A percentile compares a stretch with the other conserved stretches of the same genome.
These are phyloP conservation scores for Blastocystis sp. DNA, from an alignment of 352 stramenopile species.

Conservation along the genomic window DNA sequence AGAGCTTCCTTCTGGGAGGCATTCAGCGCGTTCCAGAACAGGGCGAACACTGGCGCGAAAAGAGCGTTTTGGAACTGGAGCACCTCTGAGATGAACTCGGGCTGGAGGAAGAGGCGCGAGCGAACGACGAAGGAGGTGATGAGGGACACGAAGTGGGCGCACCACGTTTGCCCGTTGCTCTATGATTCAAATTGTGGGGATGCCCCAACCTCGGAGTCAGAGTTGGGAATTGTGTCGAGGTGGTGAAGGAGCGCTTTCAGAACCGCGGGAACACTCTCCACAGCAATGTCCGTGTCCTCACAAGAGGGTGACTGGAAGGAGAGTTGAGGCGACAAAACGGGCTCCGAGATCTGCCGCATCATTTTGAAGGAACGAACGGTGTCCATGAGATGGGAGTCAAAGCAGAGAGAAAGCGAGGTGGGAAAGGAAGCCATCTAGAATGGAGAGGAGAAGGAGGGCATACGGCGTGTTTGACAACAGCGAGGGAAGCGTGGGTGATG, in stretches of 20 bases:
- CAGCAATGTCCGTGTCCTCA: no score
- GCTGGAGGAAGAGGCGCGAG: neutral
- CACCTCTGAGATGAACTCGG: neutral
- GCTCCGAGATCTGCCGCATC: neutral
- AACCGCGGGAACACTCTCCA: no score
- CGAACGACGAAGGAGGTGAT: neutral
- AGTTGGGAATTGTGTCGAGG: no score
- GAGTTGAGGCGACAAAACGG: neutral
- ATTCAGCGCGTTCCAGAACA: slow-evolving; percentile 27
- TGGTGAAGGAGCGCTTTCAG: no score
- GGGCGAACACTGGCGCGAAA: slow-evolving; percentile 2
- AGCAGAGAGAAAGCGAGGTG: neutral
- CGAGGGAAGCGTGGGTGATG: neutral
- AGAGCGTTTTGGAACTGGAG: slow-evolving; percentile 18
- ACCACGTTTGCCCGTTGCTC: neutral
- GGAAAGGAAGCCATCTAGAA: neutral
- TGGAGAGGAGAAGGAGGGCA: neutral
- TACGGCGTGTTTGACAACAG: neutral
- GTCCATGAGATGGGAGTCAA: neutral
- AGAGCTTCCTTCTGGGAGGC: neutral
- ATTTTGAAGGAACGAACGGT: neutral
- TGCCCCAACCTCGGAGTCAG: no score
- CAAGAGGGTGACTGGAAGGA: neutral
- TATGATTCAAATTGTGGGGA: no score
- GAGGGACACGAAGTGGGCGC: neutral